These are phyloP conservation scores for Chamaecyparis obtusa DNA, from an alignment of 75 land plant species.

Conservation along the genomic window DNA sequence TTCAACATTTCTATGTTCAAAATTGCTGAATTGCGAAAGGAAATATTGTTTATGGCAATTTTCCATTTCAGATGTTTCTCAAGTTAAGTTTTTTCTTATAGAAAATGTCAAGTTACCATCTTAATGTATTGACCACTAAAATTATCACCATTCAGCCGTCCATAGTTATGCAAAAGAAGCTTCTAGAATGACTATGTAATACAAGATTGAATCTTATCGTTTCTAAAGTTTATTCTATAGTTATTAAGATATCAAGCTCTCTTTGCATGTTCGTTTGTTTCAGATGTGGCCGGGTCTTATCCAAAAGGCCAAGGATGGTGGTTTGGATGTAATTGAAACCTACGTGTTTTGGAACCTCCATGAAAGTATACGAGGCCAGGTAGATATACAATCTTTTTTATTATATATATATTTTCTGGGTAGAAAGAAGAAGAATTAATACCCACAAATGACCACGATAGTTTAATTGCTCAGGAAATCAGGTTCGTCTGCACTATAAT, in stretches of 20 bases:
- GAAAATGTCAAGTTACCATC: not conserved
- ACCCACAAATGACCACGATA: not conserved
- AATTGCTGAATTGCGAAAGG: not conserved
- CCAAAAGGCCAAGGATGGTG: conserved; percentile 54
- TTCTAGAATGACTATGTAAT: not conserved
- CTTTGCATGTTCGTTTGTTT: not conserved
- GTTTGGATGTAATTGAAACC: conserved; percentile 60
- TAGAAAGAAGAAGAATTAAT: not conserved
- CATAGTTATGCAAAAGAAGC: not conserved
- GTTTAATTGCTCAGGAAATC: not conserved
- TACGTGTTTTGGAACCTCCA: conserved; percentile 70
- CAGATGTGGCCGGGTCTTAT: conserved; percentile 77
- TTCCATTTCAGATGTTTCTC: not conserved
- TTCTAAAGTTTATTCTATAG: not conserved
- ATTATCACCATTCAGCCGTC: not conserved
- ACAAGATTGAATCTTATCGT: not conserved
- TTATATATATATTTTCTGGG: not conserved
- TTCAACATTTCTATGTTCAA: not conserved
- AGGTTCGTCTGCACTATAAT: not conserved
- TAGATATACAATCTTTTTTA: not conserved
- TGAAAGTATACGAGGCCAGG: conserved; percentile 43
- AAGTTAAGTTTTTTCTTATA: too few relatives aligned
- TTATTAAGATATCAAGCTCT: not conserved
- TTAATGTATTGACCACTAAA: not conserved
- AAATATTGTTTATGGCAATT: not conserved